A percentile compares a stretch with the other conserved stretches of the same genome.
Conservation (phyloP, 2,329 filamentous ascomycete species). For the Talaromyces sp. region DNA sequence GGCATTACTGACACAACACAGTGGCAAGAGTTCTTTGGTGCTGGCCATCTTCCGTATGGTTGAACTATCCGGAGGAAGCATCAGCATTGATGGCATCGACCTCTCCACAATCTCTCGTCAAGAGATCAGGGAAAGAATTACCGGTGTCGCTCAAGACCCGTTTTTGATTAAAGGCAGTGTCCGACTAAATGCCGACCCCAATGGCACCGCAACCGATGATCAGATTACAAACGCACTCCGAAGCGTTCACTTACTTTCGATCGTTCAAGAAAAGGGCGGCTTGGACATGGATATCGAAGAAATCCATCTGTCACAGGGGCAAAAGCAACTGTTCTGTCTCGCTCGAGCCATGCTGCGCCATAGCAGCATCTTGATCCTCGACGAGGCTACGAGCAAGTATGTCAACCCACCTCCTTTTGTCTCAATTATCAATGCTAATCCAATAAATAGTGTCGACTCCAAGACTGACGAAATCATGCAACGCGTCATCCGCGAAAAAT, state of each 20-base stretch:
- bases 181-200: conserved; percentile 40
- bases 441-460: conserved; percentile 44
- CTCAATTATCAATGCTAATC: too few species aligned
- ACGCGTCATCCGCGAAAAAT: conserved; percentile 52
- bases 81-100: conserved; percentile 44
- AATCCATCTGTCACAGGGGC: conserved; percentile 54
- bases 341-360: conserved; percentile 55
- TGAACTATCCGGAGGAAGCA: conserved; percentile 37
- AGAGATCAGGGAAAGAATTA: conserved; percentile 40
- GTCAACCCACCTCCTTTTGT: conserved; percentile 10
- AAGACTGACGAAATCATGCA: conserved; percentile 59
- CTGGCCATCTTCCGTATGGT: conserved; percentile 44
- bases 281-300: conserved; percentile 46
- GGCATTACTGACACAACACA: conserved; percentile 19
- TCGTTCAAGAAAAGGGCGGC: conserved; percentile 38
- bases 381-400: conserved; percentile 41
- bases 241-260: conserved; percentile 36
- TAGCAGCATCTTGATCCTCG: conserved; percentile 44
- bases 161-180: conserved; percentile 42
- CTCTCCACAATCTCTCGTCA: conserved; percentile 38
- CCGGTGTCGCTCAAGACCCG: conserved; percentile 44
- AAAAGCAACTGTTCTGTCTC: conserved; percentile 63
- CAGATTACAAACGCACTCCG: conserved; percentile 37
- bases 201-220: conserved; percentile 28
- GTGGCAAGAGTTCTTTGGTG: conserved; percentile 44